phyloP scores from a whole-genome alignment of 2,329 filamentous ascomycete species.

The Chalaropsis thielavioides region DNA sequence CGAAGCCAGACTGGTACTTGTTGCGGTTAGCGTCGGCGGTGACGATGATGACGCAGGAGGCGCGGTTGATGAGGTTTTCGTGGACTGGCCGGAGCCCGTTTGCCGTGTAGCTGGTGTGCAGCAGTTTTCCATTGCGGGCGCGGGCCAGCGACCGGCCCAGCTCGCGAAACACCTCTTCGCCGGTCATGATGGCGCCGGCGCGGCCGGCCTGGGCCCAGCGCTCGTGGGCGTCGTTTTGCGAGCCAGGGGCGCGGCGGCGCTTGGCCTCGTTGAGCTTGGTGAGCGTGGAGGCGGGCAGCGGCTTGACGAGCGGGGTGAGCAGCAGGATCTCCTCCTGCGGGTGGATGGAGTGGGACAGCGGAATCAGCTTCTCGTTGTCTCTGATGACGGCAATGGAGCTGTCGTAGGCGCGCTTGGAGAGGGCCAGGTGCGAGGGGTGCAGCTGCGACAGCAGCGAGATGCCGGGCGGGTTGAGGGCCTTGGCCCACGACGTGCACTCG shows the following conservation, averaged over 20 bases:
- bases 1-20: conserved; percentile 84
- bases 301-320: conserved; percentile 79
- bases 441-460: conserved; percentile 62
- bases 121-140: conserved; percentile 67
- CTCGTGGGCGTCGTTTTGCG: conserved; percentile 5
- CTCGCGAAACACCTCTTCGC: conserved; percentile 83
- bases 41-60: conserved; percentile 75
- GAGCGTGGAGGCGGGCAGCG: conserved; percentile 74
- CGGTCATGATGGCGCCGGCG: conserved; percentile 61
- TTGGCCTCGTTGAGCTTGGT: conserved; percentile 33
- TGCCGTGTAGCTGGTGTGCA: conserved; percentile 90
- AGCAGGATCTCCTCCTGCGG: conserved; percentile 79
- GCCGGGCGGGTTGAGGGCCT: conserved; percentile 76
- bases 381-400: conserved; percentile 84
- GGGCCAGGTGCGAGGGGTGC: conserved; percentile 63
- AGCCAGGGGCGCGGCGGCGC: not conserved
- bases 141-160: conserved; percentile 77
- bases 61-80: conserved; percentile 79
- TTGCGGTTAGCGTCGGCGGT: conserved; percentile 92
- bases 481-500: conserved; percentile 77
- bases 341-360: conserved; percentile 66
- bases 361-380: conserved; percentile 73
- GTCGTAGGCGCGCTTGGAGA: conserved; percentile 80
- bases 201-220: conserved; percentile 13
- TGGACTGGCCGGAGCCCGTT: conserved; percentile 87